A percentile compares a stretch with the other conserved stretches of the same genome.
Evolutionary conservation across 2,329 filamentous ascomycete genomes (phyloP).

Genomic region (Colletotrichum cordylinicola): DNA sequence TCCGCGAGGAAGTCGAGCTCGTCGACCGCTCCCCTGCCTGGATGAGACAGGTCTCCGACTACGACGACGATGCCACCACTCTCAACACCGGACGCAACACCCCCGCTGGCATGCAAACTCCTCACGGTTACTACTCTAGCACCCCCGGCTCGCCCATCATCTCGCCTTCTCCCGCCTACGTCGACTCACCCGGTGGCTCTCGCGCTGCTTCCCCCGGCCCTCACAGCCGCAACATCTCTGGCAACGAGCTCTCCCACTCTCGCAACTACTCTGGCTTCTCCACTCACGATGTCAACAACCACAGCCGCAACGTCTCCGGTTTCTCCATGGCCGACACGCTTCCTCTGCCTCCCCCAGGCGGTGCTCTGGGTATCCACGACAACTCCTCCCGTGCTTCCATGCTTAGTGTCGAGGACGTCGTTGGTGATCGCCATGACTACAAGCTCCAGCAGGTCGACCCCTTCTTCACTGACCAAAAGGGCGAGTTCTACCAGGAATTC

Average conservation of each 20-base stretch:
- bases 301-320: constrained; percentile 13
- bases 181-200: constrained; percentile 15
- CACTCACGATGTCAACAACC: not conserved
- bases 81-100: constrained; percentile 19
- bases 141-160: constrained; percentile 16
- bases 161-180: constrained; percentile 9
- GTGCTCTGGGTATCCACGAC: constrained; percentile 18
- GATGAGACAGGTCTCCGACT: constrained; percentile 20
- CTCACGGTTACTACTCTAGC: constrained; percentile 2
- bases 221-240: not conserved
- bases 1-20: constrained; percentile 19
- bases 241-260: constrained; percentile 21
- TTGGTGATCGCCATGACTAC: constrained; percentile 66
- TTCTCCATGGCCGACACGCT: constrained; percentile 29
- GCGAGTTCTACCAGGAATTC: constrained; percentile 65
- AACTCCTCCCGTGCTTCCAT: constrained; percentile 40
- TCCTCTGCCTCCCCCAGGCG: constrained; percentile 25
- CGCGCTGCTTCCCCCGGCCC: constrained; percentile 8
- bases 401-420: constrained; percentile 61
- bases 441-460: constrained; percentile 71
- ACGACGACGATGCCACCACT: constrained; percentile 18
- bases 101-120: constrained; percentile 14
- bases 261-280: constrained; percentile 17
- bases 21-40: constrained; percentile 21
- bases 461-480: constrained; percentile 70